Conservation (phyloP, 352 stramenopile genomes). For the Phytopythium montanum region DNA sequence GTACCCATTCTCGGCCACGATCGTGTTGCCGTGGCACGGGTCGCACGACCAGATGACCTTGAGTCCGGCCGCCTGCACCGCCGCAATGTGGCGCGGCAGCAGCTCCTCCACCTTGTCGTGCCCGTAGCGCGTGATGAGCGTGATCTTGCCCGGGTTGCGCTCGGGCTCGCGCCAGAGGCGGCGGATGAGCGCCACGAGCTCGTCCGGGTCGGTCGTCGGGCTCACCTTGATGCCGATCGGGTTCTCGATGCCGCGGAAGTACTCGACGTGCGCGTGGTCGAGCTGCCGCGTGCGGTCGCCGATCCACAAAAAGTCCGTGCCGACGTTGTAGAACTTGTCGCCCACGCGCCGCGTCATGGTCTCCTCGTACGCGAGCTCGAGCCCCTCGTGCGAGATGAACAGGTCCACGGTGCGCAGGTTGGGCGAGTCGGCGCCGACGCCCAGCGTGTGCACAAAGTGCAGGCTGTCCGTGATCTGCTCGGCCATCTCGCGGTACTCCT, state of each 20-base stretch:
- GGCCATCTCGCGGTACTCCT: constrained; percentile 95
- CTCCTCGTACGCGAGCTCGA: constrained; percentile 98
- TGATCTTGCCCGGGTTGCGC: constrained; percentile 94
- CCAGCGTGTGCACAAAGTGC: constrained; percentile 95
- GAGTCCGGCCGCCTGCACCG: constrained; percentile 93
- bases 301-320: constrained; percentile 98
- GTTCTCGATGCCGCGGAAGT: constrained; percentile 97
- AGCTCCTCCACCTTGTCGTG: constrained; percentile 91
- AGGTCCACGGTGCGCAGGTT: constrained; percentile 95
- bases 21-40: constrained; percentile 97
- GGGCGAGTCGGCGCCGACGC: constrained; percentile 87
- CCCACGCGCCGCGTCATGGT: constrained; percentile 94
- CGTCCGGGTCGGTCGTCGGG: constrained; percentile 93
- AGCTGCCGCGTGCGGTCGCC: constrained; percentile 97
- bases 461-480: constrained; percentile 96
- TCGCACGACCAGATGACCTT: constrained; percentile 97
- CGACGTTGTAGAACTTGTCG: constrained; percentile 97
- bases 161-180: constrained; percentile 93
- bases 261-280: constrained; percentile 98
- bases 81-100: constrained; percentile 94
- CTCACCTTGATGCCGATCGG: constrained; percentile 98
- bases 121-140: constrained; percentile 98
- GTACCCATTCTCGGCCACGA: constrained; percentile 93
- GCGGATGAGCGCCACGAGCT: constrained; percentile 94
- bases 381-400: constrained; percentile 98